These are phyloP conservation scores for Fusarium praegraminearum DNA, from an alignment of 2,329 filamentous ascomycete species.

Conservation along the genomic window DNA sequence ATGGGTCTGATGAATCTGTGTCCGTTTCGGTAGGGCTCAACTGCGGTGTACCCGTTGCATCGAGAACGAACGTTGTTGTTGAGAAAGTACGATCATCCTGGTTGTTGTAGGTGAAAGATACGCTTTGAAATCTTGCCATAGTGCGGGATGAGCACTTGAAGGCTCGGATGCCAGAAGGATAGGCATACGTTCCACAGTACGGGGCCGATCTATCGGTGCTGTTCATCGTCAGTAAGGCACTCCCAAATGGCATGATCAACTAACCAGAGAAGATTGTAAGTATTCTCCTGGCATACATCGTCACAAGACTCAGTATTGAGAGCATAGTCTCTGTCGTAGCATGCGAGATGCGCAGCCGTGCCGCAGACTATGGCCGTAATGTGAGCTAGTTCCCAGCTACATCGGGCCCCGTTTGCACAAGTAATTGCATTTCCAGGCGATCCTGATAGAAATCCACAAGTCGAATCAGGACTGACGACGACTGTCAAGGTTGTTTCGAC, in stretches of 20 bases:
- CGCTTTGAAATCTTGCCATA: conserved; percentile 13
- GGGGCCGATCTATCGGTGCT: conserved; percentile 26
- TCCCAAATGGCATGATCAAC: fast-evolving
- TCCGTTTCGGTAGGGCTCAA: neutral
- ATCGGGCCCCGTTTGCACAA: conserved; percentile 12
- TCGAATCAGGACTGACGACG: conserved; percentile 21
- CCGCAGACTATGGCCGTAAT: conserved; percentile 21
- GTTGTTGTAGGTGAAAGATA: conserved; percentile 17
- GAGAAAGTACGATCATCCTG: conserved; percentile 3
- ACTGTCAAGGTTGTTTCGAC: conserved; percentile 9
- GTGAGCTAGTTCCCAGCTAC: conserved; percentile 20
- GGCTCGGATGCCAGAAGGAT: conserved; percentile 12
- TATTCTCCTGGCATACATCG: conserved; percentile 35
- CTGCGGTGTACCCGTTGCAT: neutral
- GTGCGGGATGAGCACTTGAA: conserved; percentile 22
- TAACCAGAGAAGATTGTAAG: conserved; percentile 34
- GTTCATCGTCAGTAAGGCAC: fast-evolving
- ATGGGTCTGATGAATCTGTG: neutral
- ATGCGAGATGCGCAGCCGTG: neutral
- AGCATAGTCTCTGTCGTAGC: neutral
- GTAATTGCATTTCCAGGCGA: conserved; percentile 35
- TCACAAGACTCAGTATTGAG: conserved; percentile 12
- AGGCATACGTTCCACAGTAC: conserved; percentile 32
- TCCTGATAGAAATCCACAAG: conserved; percentile 31
- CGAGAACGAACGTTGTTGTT: conserved; percentile 1